Percentiles rank a stretch among this genome's conserved stretches.
Evolutionary conservation across 495 filamentous ascomycete genomes (phyloP).

Genomic region (Neurospora hispaniola): DNA sequence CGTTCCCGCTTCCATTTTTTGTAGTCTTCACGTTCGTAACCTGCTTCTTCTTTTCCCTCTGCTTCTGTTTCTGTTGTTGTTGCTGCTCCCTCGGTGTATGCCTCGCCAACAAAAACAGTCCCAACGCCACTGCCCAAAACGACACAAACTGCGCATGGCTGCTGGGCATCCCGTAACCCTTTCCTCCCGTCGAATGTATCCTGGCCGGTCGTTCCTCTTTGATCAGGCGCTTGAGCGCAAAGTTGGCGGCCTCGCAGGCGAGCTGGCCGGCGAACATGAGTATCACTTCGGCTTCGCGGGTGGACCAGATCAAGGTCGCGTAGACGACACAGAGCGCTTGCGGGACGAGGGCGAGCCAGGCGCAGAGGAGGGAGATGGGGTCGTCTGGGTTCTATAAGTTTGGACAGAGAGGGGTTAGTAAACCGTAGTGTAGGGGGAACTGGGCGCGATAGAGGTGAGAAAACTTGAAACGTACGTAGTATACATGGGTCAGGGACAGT

Average conservation of each 20-base stretch:
- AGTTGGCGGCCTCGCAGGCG: constrained; percentile 89
- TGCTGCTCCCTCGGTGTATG: constrained; percentile 43
- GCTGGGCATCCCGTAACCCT: constrained; percentile 98
- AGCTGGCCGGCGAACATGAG: constrained; percentile 91
- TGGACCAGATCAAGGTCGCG: constrained; percentile 77
- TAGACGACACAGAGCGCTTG: constrained; percentile 86
- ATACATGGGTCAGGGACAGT: constrained; percentile 86
- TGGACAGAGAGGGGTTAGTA: constrained; percentile 1
- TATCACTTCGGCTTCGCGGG: constrained; percentile 80
- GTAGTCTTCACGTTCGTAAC: neutral
- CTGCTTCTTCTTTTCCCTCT: neutral
- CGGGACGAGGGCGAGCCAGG: constrained; percentile 86
- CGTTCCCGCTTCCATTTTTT: neutral
- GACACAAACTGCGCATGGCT: constrained; percentile 91
- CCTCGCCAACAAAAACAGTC: constrained; percentile 70
- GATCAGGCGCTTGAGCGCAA: constrained; percentile 76
- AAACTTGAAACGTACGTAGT: constrained; percentile 56
- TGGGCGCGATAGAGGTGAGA: neutral
- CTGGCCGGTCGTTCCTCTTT: constrained; percentile 80
- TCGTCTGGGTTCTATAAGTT: constrained; percentile 67
- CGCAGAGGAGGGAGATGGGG: constrained; percentile 72
- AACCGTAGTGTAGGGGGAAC: too few relatives aligned
- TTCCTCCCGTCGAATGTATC: constrained; percentile 57
- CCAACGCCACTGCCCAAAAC: constrained; percentile 76
- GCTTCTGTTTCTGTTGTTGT: too few relatives aligned